Evolutionary conservation across 2,329 filamentous ascomycete genomes (phyloP).

Genomic region (Hypoxylon sp.): DNA sequence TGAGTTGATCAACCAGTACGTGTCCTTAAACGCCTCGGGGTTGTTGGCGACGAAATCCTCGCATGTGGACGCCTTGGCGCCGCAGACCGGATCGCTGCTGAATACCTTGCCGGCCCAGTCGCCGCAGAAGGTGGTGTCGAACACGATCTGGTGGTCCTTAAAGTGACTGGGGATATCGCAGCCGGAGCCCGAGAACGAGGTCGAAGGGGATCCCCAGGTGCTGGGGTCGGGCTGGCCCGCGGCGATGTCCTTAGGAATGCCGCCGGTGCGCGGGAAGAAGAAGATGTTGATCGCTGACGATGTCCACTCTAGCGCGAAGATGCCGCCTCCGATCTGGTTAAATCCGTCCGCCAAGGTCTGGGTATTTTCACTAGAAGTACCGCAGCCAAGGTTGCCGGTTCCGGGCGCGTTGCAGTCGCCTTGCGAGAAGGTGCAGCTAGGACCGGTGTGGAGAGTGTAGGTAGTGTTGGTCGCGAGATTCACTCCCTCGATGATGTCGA

Average conservation of each 20-base stretch:
- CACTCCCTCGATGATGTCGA: constrained; percentile 86
- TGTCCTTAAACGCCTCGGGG: constrained; percentile 77
- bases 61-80: constrained; percentile 75
- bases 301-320: constrained; percentile 86
- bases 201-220: constrained; percentile 78
- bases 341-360: constrained; percentile 77
- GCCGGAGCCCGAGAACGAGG: constrained; percentile 74
- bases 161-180: constrained; percentile 83
- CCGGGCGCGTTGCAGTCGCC: constrained; percentile 70
- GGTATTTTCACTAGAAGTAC: constrained; percentile 65
- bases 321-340: constrained; percentile 77
- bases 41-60: constrained; percentile 79
- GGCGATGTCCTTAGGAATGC: constrained; percentile 75
- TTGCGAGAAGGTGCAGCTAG: constrained; percentile 69
- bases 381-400: constrained; percentile 71
- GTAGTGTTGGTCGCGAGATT: constrained; percentile 72
- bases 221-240: constrained; percentile 73
- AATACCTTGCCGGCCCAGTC: constrained; percentile 86
- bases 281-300: constrained; percentile 79
- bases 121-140: constrained; percentile 90
- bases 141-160: constrained; percentile 79
- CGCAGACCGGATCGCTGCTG: constrained; percentile 70
- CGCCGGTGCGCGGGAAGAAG: constrained; percentile 78
- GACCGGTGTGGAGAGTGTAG: constrained; percentile 77
- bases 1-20: constrained; percentile 84